Conservation (phyloP, 176 grass and related monocot species). For the Olyra latifolia region DNA sequence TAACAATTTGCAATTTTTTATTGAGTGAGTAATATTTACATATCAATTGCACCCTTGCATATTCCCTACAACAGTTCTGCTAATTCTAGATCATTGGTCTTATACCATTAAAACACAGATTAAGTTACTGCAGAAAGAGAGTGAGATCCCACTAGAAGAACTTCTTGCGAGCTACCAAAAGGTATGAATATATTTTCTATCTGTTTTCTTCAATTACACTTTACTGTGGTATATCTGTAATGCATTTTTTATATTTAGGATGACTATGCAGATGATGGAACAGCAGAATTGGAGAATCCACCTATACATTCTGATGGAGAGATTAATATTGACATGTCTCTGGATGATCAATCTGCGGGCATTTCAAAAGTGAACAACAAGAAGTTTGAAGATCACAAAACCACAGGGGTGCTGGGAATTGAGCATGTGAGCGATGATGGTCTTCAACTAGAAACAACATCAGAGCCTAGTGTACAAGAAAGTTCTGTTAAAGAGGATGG, state of each 20-base stretch:
- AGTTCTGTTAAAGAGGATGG: conserved; percentile 39
- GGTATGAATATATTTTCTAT: conserved; percentile 49
- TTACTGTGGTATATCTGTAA: conserved; percentile 29
- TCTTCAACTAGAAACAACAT: conserved; percentile 22
- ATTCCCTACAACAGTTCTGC: neutral
- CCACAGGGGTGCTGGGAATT: conserved; percentile 18
- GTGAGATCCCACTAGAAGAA: conserved; percentile 86
- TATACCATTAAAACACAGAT: conserved; percentile 55
- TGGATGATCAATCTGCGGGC: conserved; percentile 36
- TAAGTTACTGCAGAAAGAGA: conserved; percentile 91
- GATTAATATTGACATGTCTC: conserved; percentile 38
- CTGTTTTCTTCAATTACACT: conserved; percentile 22
- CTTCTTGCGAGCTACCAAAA: conserved; percentile 85
- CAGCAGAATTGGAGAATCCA: conserved; percentile 62
- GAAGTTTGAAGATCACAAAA: conserved; percentile 31
- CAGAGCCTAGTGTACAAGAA: conserved; percentile 28
- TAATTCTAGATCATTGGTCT: conserved; percentile 28
- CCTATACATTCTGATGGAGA: conserved; percentile 46
- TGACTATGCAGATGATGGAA: conserved; percentile 61
- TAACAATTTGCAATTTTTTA: neutral
- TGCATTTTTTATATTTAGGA: conserved; percentile 69
- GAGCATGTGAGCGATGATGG: conserved; percentile 19
- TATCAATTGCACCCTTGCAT: conserved; percentile 6
- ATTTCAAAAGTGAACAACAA: conserved; percentile 43
- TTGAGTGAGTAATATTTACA: neutral